phyloP scores from a whole-genome alignment of 2,329 filamentous ascomycete species.

The Diaporthe caulivora region DNA sequence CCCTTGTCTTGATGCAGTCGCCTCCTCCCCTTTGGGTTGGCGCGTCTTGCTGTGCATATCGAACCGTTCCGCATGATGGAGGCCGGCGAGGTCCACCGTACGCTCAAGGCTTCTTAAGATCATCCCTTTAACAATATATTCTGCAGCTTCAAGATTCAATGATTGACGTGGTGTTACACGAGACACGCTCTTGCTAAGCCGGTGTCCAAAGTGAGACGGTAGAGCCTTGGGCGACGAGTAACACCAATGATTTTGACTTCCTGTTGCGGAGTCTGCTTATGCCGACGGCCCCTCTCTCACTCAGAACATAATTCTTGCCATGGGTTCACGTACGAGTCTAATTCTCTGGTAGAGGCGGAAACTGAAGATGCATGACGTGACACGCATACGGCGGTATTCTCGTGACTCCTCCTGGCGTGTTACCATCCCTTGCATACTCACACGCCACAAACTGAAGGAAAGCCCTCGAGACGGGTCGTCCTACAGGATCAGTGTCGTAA shows the following conservation, averaged over 20 bases:
- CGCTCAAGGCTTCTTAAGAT: neutral
- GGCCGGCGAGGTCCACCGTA: neutral
- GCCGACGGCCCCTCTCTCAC: neutral
- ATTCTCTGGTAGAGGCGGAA: neutral
- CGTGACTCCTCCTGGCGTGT: neutral
- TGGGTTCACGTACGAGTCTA: neutral
- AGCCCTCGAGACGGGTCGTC: neutral
- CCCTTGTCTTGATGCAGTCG: neutral
- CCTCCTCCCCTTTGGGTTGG: neutral
- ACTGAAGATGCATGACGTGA: neutral
- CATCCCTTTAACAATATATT: neutral
- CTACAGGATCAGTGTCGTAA: neutral
- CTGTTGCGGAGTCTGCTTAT: neutral
- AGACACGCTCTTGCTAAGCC: neutral
- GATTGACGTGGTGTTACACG: neutral
- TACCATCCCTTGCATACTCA: neutral
- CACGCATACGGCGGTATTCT: neutral
- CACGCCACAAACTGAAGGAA: neutral
- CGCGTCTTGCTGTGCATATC: neutral
- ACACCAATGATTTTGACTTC: neutral
- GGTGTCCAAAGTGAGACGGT: neutral
- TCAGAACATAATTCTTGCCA: neutral
- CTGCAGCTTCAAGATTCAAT: too few species aligned
- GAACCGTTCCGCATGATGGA: neutral
- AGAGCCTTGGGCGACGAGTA: slow-evolving; percentile 6